Conservation (phyloP, 345 rosid species). For the Euclidium syriacum region DNA sequence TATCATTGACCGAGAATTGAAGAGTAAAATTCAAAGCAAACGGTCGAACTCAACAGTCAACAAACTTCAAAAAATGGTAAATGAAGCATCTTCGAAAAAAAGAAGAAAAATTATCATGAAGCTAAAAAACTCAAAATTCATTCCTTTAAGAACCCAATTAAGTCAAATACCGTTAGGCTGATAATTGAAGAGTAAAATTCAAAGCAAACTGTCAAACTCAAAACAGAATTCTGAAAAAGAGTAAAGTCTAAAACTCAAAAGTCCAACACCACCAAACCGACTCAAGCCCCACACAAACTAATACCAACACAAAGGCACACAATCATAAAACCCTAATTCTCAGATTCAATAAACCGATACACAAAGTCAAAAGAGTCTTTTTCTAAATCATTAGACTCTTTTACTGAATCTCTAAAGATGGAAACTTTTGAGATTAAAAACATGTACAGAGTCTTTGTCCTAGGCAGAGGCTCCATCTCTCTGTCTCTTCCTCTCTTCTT, state of each 20-base stretch:
- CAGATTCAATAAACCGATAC: conserved; percentile 2
- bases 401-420: conserved; percentile 19
- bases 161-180: not conserved
- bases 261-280: conserved; percentile 13
- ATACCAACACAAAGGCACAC: conserved; percentile 4
- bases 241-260: not conserved
- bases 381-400: conserved; percentile 16
- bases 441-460: conserved; percentile 28
- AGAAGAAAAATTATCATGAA: not conserved
- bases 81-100: no score
- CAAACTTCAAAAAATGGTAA: no score
- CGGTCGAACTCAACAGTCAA: no score
- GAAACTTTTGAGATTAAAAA: conserved; percentile 6
- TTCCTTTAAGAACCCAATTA: not conserved
- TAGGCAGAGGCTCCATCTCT: conserved; percentile 13
- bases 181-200: not conserved
- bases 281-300: conserved; percentile 14
- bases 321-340: conserved; percentile 10
- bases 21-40: no score
- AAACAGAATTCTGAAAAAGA: not conserved
- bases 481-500: conserved; percentile 22
- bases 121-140: not conserved
- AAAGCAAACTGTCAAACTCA: not conserved
- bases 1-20: no score
- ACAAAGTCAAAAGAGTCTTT: conserved; percentile 2